Base-by-base conservation (phyloP, 345 rosid species). In the Citrus medica region DNA sequence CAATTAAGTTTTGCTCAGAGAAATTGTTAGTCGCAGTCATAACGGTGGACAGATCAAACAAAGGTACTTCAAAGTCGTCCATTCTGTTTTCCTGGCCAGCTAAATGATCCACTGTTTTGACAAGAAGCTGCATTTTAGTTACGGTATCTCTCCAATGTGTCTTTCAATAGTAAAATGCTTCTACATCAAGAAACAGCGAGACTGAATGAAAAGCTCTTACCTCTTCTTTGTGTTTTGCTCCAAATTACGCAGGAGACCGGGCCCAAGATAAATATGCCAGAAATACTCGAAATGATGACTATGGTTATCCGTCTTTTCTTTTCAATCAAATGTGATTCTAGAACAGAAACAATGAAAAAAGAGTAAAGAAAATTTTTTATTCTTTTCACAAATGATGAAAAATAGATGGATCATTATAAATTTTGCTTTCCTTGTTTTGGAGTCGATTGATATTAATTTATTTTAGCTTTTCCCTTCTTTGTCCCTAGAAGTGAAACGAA, bases 11-110 rank as follows among this genome's bases (percentile, higher is more conserved):
- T 2, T 55, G 46, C 3, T 62, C 32, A 1, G 86, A 79, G 70
- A 86, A 88, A 74, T 76, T 67, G 55, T 78, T 19, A 0, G 88
- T 86, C 3, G 89, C 88, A 38, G 16, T 51, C 25, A 73, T 72
- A 33, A 87, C 60, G 7, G 74, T 73, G 46, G 35, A 28, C 13
- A 84, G 76, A 63, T 84, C 78, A 56, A 82, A 85, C 9, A 66
- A 22, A 13, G 84, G 79, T 30, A 81, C 38, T 40, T 85, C 84
- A 13, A 79, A 30, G 58, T 74, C 53, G 19, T 82, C 68, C 25
- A 62, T 28, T 38, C 17, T 27, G 69, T 30, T 55, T n/a, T 67
- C 28, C 56, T 22, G n/a, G 38, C 59, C 79, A 48, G 59, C 28
- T 16, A 21, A 32, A 22, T 1, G 35, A 5, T 1, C 7, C 3